A percentile compares a stretch with the other conserved stretches of the same genome.
Evolutionary conservation across 371 early-diverging fungal species (phyloP).

Genomic region (Blakeslea trispora): DNA sequence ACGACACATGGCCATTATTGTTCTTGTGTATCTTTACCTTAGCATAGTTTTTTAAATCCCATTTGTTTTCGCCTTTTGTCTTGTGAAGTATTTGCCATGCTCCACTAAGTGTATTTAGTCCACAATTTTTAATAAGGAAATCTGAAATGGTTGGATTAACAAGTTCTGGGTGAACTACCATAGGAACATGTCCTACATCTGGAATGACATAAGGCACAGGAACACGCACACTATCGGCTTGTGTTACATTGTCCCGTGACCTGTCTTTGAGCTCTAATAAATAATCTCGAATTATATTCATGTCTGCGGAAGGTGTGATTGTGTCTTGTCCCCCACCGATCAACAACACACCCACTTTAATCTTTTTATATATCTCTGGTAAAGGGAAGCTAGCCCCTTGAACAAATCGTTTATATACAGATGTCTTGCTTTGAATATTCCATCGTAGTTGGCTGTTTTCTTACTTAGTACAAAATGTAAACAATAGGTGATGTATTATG

Average conservation of each 20-base stretch:
- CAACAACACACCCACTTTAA: constrained; percentile 59
- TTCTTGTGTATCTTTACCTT: too few relatives aligned
- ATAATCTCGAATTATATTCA: constrained; percentile 48
- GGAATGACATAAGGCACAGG: constrained; percentile 63
- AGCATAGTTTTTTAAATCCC: constrained; percentile 71
- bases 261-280: constrained; percentile 31
- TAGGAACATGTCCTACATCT: constrained; percentile 65
- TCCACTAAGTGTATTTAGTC: constrained; percentile 58
- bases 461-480: background rate
- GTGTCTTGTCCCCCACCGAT: constrained; percentile 62
- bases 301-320: constrained; percentile 49
- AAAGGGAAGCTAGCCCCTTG: constrained; percentile 55
- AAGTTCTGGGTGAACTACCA: constrained; percentile 67
- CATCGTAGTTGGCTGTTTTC: constrained; percentile 58
- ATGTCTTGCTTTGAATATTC: constrained; percentile 60
- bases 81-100: constrained; percentile 63
- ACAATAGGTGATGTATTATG: too few relatives aligned
- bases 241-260: constrained; percentile 20
- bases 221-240: constrained; percentile 32
- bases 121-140: constrained; percentile 67
- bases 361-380: constrained; percentile 42
- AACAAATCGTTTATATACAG: constrained; percentile 57
- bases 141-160: constrained; percentile 68
- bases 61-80: constrained; percentile 64
- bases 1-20: too few relatives aligned